These are phyloP conservation scores for Jamesozyma spencerorum DNA, from an alignment of 805 yeast species.

Conservation along the genomic window DNA sequence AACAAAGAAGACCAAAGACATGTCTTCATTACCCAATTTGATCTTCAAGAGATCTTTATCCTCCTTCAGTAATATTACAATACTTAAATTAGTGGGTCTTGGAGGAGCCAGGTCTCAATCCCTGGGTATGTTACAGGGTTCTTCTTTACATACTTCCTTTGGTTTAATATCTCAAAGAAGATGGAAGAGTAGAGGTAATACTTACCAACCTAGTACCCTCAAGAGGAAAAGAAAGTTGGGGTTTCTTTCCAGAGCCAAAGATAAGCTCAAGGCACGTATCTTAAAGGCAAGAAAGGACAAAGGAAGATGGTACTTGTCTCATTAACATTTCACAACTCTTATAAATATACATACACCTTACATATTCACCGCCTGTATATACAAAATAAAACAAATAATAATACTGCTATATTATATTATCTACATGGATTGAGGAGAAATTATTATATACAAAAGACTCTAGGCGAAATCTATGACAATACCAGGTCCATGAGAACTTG, in stretches of 20 bases:
- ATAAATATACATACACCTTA: not conserved
- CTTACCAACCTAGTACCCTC: constrained; percentile 87
- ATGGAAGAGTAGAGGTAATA: constrained; percentile 87
- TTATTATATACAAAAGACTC: not conserved
- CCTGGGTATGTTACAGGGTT: too few species aligned
- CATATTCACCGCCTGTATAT: not conserved
- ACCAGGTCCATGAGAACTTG: constrained; percentile 73
- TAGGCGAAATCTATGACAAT: constrained; percentile 50
- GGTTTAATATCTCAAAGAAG: constrained; percentile 30
- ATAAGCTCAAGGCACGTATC: constrained; percentile 68
- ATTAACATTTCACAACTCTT: constrained; percentile 33
- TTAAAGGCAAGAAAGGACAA: constrained; percentile 70
- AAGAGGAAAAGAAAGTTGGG: constrained; percentile 88
- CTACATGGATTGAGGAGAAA: not conserved
- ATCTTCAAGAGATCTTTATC: constrained; percentile 1
- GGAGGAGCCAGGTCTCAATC: too few species aligned
- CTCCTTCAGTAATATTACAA: too few species aligned
- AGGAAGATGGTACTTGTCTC: constrained; percentile 89
- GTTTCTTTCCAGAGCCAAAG: constrained; percentile 72
- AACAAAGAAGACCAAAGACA: not conserved
- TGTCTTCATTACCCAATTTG: not conserved
- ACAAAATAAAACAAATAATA: not conserved
- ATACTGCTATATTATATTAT: too few species aligned
- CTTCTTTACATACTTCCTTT: constrained; percentile 3
- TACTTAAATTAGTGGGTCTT: too few species aligned